These are phyloP conservation scores for Rhizoclosmatium sp. DNA, from an alignment of 192 early-diverging fungal genomes.

Conservation along the genomic window DNA sequence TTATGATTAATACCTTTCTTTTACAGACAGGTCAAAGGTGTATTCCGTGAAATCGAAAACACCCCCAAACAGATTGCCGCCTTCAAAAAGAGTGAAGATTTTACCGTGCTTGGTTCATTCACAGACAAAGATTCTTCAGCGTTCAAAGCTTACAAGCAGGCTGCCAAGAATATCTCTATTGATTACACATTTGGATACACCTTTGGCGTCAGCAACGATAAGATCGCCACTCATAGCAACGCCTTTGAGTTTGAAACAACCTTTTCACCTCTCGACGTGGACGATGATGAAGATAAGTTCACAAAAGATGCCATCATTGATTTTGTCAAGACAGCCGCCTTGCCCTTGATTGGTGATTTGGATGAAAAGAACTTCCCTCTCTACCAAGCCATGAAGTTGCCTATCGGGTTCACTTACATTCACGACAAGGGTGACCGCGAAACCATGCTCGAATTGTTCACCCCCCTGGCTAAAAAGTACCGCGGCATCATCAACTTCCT, in stretches of 20 bases:
- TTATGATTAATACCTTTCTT: neutral
- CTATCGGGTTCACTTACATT: neutral
- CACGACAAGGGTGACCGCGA: neutral
- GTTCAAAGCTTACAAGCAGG: neutral
- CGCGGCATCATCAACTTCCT: conserved; percentile 6
- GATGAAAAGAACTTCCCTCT: neutral
- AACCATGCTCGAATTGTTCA: neutral
- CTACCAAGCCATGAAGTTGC: neutral
- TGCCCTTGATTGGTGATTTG: neutral
- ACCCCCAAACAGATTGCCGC: neutral
- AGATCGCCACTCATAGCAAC: neutral
- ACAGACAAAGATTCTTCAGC: neutral
- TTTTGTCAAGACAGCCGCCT: neutral
- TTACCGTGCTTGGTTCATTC: neutral
- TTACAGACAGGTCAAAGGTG: neutral
- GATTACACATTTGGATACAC: neutral
- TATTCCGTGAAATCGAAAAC: neutral
- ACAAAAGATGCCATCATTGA: neutral
- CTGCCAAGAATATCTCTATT: neutral
- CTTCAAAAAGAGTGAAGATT: neutral
- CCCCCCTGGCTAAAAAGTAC: neutral
- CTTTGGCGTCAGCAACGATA: neutral
- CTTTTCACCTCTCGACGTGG: neutral
- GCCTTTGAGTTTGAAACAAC: neutral
- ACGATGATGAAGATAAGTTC: neutral